Evolutionary conservation across 2,329 filamentous ascomycete species (phyloP), one percentile per base, ranked within the genome.

Genomic region (Colletotrichum siamense): DNA sequence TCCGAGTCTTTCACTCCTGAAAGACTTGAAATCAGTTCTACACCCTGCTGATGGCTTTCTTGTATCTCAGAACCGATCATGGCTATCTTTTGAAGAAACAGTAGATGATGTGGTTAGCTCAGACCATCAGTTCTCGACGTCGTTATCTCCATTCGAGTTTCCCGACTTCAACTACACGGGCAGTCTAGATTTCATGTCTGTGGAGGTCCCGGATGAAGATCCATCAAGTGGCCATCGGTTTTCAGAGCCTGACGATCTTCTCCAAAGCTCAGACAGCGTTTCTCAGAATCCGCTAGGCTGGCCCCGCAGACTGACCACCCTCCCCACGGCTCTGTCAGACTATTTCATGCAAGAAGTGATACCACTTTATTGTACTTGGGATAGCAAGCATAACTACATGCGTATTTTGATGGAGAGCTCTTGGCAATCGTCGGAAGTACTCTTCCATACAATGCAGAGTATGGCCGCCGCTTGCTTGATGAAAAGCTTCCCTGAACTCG

Each of bases 1-100:
- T 7, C 44, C 4, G 0, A 22, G 18, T n/a, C n/a, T 49, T 12
- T 22, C 44, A 22, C 10, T 49, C 44, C 18, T 3, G 9, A 22
- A 49, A 12, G 39, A 49, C 5, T n/a, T 2, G 39, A 5, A 22
- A 49, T 49, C 18, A 0, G 39, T 4, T 22, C 0, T 49, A n/a
- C 4, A 0, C 0, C 39, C 18, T 12, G 39, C 18, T 22, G 39
- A 49, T 12, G 18, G 18, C 3, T n/a, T 18, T 0, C 3, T 12
- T 49, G 44, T 0, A 0, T 49, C 10, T 22, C 18, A 22, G 9
- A 22, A 3, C 10, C 18, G 18, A 49, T 22, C 18, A 22, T 13
- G 18, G 44, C 18, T 49, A 22, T 49, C 18, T 49, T 49, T 12
- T 22, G 44, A 22, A 49, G 44, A 7, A 4, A 49, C 44, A 49